These are phyloP conservation scores for Barbarea vulgaris DNA, from an alignment of 345 rosid species.

Conservation along the genomic window DNA sequence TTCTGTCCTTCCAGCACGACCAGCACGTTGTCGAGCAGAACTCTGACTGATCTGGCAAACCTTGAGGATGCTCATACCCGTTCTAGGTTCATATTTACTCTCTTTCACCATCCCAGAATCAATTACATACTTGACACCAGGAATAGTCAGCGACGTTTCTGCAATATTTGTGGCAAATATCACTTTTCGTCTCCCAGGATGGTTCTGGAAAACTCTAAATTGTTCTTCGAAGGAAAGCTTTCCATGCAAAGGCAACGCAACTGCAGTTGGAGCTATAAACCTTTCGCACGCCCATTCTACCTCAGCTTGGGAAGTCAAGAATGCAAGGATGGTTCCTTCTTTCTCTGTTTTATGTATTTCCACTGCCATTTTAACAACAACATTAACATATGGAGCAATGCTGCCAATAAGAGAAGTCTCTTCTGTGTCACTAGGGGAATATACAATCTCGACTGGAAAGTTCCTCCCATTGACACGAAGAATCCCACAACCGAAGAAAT, in stretches of 20 bases:
- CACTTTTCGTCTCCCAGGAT: constrained; percentile 75
- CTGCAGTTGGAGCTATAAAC: constrained; percentile 57
- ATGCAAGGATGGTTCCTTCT: constrained; percentile 86
- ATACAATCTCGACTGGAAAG: constrained; percentile 77
- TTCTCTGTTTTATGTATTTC: constrained; percentile 63
- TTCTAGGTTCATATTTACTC: constrained; percentile 69
- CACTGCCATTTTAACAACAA: constrained; percentile 60
- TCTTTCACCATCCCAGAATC: constrained; percentile 90
- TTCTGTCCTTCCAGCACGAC: constrained; percentile 97
- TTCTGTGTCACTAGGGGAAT: constrained; percentile 51
- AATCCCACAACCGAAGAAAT: constrained; percentile 66
- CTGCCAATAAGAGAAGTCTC: constrained; percentile 43
- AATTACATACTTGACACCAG: constrained; percentile 86
- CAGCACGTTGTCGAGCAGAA: constrained; percentile 90
- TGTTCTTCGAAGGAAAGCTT: constrained; percentile 81
- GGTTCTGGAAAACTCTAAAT: constrained; percentile 56
- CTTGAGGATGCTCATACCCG: constrained; percentile 84
- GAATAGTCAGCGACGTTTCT: constrained; percentile 95
- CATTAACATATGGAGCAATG: constrained; percentile 62
- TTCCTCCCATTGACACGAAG: constrained; percentile 67
- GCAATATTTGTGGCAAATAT: constrained; percentile 93
- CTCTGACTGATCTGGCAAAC: constrained; percentile 76
- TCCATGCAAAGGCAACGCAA: constrained; percentile 83
- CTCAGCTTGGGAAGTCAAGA: constrained; percentile 87
- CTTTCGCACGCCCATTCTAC: constrained; percentile 93